Evolutionary conservation across 1,284 basidiomycete species (phyloP).

Genomic region (Cutaneotrichosporon cutaneum): DNA sequence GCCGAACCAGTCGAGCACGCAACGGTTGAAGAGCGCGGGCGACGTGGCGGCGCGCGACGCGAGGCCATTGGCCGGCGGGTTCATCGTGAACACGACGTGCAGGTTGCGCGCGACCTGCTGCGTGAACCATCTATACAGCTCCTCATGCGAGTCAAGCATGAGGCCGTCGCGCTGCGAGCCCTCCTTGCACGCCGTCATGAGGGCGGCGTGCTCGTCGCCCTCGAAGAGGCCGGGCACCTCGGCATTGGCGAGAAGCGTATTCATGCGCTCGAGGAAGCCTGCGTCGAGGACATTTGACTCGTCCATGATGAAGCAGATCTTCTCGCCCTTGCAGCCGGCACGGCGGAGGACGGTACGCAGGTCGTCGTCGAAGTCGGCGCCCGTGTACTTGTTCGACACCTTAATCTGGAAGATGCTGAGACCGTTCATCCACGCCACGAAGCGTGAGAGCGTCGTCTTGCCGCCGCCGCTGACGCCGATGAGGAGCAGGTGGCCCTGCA

Average conservation of each 20-base stretch:
- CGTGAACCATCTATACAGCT: constrained; percentile 95
- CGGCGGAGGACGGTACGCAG: constrained; percentile 88
- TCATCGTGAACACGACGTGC: constrained; percentile 99
- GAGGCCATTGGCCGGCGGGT: constrained; percentile 92
- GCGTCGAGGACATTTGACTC: constrained; percentile 98
- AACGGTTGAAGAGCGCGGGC: constrained; percentile 96
- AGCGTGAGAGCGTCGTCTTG: constrained; percentile 97
- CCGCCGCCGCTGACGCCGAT: constrained; percentile 98
- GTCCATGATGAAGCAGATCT: constrained; percentile 99
- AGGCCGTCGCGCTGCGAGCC: constrained; percentile 95
- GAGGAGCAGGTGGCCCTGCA: constrained; percentile 92
- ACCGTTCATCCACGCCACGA: constrained; percentile 99
- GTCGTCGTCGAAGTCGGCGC: constrained; percentile 98
- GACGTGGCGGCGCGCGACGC: constrained; percentile 95
- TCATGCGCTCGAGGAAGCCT: constrained; percentile 98
- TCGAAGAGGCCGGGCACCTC: constrained; percentile 99
- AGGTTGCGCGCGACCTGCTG: constrained; percentile 94
- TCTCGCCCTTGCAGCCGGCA: constrained; percentile 96
- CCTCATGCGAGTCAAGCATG: constrained; percentile 97
- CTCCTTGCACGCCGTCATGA: constrained; percentile 99
- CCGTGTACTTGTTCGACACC: constrained; percentile 97
- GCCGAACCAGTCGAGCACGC: constrained; percentile 97
- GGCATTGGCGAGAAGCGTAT: constrained; percentile 97
- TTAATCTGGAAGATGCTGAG: constrained; percentile 98
- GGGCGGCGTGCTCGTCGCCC: constrained; percentile 91